phyloP scores from a whole-genome alignment of 345 rosid species.

The Orychophragmus violaceus region DNA sequence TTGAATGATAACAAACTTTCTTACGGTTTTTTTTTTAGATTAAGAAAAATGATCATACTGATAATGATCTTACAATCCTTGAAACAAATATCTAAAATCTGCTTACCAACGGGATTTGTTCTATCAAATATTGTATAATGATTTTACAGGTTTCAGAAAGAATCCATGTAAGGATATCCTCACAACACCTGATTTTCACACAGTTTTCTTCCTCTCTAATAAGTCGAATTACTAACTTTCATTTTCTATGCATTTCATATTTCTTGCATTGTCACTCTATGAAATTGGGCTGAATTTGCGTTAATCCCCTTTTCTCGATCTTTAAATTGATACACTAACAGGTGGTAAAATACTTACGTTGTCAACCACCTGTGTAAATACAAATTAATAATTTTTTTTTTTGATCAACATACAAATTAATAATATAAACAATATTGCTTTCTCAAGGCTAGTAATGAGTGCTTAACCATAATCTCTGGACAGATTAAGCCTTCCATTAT shows the following conservation, averaged over 20 bases:
- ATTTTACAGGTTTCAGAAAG: background rate
- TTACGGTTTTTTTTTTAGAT: background rate
- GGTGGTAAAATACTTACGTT: too few species aligned
- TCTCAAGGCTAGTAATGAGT: slow-evolving; percentile 11
- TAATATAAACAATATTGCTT: too few species aligned
- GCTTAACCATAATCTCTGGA: slow-evolving; percentile 28
- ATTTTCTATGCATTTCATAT: background rate
- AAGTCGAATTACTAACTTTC: background rate
- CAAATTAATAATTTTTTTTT: background rate
- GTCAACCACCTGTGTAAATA: background rate
- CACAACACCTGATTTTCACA: background rate
- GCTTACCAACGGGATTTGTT: background rate
- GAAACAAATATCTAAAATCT: background rate
- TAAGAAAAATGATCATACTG: background rate
- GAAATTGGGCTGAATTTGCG: background rate
- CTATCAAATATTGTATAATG: background rate
- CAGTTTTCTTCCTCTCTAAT: background rate
- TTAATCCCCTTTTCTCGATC: background rate
- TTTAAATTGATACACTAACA: too few species aligned
- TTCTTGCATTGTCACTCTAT: background rate
- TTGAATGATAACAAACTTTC: background rate
- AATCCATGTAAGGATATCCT: background rate
- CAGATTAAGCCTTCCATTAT: slow-evolving; percentile 15
- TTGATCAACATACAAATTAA: too few species aligned
- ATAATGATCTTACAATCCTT: background rate